Conservation (phyloP, 441 rosid genomes). For the Populus tomentosa region DNA sequence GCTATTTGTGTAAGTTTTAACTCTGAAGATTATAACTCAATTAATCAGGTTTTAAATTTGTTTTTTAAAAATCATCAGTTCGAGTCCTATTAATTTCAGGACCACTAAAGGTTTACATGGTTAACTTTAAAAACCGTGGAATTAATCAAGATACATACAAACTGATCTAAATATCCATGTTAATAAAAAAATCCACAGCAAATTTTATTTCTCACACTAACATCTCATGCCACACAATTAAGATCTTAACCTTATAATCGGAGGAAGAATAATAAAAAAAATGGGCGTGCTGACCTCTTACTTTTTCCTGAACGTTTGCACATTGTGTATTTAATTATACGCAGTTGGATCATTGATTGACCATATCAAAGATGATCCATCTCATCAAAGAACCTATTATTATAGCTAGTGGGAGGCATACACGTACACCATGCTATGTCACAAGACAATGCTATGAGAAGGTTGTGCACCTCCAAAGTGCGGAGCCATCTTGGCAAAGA, state of each 20-base stretch:
- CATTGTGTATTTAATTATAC: too few species aligned
- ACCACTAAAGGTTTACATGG: too few species aligned
- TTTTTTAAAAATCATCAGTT: too few species aligned
- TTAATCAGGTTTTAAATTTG: too few species aligned
- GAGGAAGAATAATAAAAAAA: neutral
- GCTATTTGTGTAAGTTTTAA: too few species aligned
- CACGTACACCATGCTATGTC: neutral
- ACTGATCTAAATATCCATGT: too few species aligned
- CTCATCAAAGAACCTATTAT: too few species aligned
- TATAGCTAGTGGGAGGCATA: neutral
- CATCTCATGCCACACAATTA: neutral
- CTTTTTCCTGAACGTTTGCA: neutral
- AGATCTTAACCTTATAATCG: neutral
- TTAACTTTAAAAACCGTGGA: too few species aligned
- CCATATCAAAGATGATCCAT: slow-evolving; percentile 7
- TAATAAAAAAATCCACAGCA: too few species aligned
- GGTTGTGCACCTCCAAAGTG: neutral
- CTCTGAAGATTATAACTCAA: too few species aligned
- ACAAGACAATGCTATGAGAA: neutral
- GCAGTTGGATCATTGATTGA: neutral
- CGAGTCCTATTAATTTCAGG: too few species aligned
- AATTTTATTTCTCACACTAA: neutral
- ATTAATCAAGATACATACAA: too few species aligned
- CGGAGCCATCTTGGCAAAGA: neutral
- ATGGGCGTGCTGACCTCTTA: neutral